A percentile compares a stretch with the other conserved stretches of the same genome.
These are phyloP conservation scores for Thraustotheca clavata DNA, from an alignment of 352 stramenopile species.

Conservation along the genomic window DNA sequence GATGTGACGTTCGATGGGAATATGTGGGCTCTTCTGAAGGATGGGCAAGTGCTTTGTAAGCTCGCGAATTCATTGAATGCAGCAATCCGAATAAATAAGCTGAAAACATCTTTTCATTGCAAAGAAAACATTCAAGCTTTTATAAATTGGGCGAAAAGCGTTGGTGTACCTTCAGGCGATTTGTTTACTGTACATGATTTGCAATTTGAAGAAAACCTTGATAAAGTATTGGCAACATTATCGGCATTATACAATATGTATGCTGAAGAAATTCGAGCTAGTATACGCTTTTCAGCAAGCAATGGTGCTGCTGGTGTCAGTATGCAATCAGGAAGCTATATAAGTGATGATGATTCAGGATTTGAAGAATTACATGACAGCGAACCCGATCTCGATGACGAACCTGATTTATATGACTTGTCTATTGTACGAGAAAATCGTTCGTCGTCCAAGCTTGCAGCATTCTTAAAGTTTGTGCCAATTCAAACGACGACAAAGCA, in stretches of 20 bases:
- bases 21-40: slow-evolving; percentile 69
- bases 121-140: slow-evolving; percentile 81
- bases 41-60: slow-evolving; percentile 79
- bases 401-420: slow-evolving; percentile 2
- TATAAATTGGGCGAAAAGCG: slow-evolving; percentile 62
- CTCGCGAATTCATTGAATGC: slow-evolving; percentile 78
- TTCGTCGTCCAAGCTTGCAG: slow-evolving; percentile 18
- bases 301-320: slow-evolving; percentile 39
- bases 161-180: slow-evolving; percentile 58
- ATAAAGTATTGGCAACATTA: slow-evolving; percentile 58
- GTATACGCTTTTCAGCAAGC: slow-evolving; percentile 24
- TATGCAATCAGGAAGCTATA: slow-evolving; percentile 10
- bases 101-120: slow-evolving; percentile 84
- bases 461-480: slow-evolving; percentile 9
- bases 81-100: slow-evolving; percentile 70
- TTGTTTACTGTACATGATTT: slow-evolving; percentile 77
- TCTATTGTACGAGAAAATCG: slow-evolving; percentile 18
- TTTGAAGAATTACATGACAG: slow-evolving; percentile 16
- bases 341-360: slow-evolving; percentile 9
- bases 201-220: slow-evolving; percentile 54
- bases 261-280: slow-evolving; percentile 28
- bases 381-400: slow-evolving; percentile 3
- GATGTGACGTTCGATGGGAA: slow-evolving; percentile 38
- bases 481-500: neutral
- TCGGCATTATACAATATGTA: slow-evolving; percentile 81